phyloP scores from a whole-genome alignment of 2,329 filamentous ascomycete genomes.

The Fusarium sacchari region DNA sequence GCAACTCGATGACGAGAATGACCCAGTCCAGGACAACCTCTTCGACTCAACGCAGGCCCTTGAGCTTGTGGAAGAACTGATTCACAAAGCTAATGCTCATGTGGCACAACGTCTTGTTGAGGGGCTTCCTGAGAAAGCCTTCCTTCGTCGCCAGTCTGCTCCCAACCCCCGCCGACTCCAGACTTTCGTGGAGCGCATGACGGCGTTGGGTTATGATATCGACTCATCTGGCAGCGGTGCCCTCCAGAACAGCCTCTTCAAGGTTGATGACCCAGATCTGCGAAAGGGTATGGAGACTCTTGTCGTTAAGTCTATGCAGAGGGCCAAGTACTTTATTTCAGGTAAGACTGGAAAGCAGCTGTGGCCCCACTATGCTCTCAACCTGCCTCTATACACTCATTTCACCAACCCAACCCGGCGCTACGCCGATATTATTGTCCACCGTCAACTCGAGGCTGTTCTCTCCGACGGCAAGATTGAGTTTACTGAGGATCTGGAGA shows the following conservation, averaged over 20 bases:
- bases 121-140: slow-evolving; percentile 88
- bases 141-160: slow-evolving; percentile 85
- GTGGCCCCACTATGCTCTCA: slow-evolving; percentile 89
- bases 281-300: slow-evolving; percentile 99
- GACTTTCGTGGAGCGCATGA: slow-evolving; percentile 94
- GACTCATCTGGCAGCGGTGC: slow-evolving; percentile 90
- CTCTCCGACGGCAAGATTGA: slow-evolving; percentile 84
- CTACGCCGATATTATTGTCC: slow-evolving; percentile 94
- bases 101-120: slow-evolving; percentile 85
- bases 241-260: slow-evolving; percentile 94
- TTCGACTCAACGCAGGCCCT: slow-evolving; percentile 91
- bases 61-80: slow-evolving; percentile 93
- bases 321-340: slow-evolving; percentile 93
- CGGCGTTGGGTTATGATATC: slow-evolving; percentile 86
- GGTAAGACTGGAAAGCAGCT: slow-evolving; percentile 81
- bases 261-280: slow-evolving; percentile 86
- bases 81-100: slow-evolving; percentile 90
- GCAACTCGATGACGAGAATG: slow-evolving; percentile 97
- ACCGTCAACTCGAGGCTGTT: slow-evolving; percentile 90
- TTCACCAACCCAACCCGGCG: slow-evolving; percentile 95
- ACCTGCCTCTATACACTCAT: slow-evolving; percentile 94
- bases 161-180: slow-evolving; percentile 90
- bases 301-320: slow-evolving; percentile 92
- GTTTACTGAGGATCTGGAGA: slow-evolving; percentile 89
- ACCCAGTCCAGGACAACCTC: slow-evolving; percentile 94